Evolutionary conservation across 2,329 filamentous ascomycete genomes (phyloP), one percentile per base, ranked within the genome.

Genomic region (Pseudogymnoascus sp.): DNA sequence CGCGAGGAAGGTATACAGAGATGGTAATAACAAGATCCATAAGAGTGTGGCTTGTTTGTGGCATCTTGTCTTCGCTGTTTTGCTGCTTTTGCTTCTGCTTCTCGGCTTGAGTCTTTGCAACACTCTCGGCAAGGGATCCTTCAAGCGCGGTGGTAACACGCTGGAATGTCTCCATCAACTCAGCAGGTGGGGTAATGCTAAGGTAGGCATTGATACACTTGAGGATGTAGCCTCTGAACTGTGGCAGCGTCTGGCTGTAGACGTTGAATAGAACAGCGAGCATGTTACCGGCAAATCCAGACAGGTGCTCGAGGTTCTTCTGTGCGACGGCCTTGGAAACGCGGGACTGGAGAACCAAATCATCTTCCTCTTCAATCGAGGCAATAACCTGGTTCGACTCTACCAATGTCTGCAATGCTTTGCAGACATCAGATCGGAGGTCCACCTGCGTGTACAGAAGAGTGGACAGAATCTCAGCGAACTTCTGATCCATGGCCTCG

Each of bases 241-340:
- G 91, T 2, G 94, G 93, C 25, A 99, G 81, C 0, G 94, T 99
- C 75, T 97, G 90, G 66, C 90, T 96, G 78, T 99, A 99, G 49
- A 99, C 93, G 72, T 99, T 99, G 81, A 99, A 97, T n/a, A 99
- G 79, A 0, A 97, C 93, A 5, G 94, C 92, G 42, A 99, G 84
- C 76, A 99, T 84, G 70, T 97, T 97, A 64, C 88, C 88, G 1
- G 93, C 83, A 71, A 94, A 92, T 0, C 79, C 79, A 14, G 90
- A 86, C 11, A 99, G 80, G 72, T 96, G 88, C n/a, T 85, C 79
- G 39, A 97, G 77, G 72, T 97, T 97, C 75, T 87, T 87, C 73
- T 85, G 79, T 0, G 94, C 93, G 39, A 86, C 81, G 3, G 80
- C 83, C 72, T 89, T 92, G 3, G 89, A 86, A 12, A 97, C 84